Conservation (phyloP, 768 basidiomycete species). For the Tylopilus cervinicoccineus region DNA sequence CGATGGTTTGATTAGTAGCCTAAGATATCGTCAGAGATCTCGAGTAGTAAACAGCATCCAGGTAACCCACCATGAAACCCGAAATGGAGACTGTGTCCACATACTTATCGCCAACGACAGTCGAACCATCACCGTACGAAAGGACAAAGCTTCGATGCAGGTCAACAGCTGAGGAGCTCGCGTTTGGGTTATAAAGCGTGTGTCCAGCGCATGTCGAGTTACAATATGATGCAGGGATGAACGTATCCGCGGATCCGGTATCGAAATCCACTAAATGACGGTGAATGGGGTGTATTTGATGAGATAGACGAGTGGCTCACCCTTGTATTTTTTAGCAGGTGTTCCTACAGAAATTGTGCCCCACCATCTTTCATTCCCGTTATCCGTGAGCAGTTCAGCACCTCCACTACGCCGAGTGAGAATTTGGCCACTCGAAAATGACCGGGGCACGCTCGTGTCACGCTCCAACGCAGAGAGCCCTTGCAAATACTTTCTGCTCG, state of each 20-base stretch:
- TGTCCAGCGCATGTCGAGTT: slow-evolving; percentile 31
- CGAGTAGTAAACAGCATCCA: background rate
- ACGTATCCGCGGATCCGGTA: slow-evolving; percentile 34
- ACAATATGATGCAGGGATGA: slow-evolving; percentile 30
- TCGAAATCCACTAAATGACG: slow-evolving; percentile 28
- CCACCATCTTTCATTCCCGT: slow-evolving; percentile 21
- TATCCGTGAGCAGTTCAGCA: slow-evolving; percentile 12
- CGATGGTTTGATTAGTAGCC: slow-evolving; percentile 22
- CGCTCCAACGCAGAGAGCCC: slow-evolving; percentile 11
- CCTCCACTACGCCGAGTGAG: slow-evolving; percentile 5
- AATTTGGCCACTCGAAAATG: background rate
- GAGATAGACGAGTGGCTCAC: slow-evolving; percentile 7
- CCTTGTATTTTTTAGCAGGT: slow-evolving; percentile 16
- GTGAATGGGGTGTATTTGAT: background rate
- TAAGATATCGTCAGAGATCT: slow-evolving; percentile 13
- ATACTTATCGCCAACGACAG: slow-evolving; percentile 37
- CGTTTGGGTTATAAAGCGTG: slow-evolving; percentile 32
- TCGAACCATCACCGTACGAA: slow-evolving; percentile 42
- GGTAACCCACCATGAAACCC: slow-evolving; percentile 22
- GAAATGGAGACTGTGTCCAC: slow-evolving; percentile 37
- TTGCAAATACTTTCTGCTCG: slow-evolving; percentile 16
- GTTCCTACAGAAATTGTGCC: slow-evolving; percentile 24
- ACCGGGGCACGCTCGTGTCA: background rate
- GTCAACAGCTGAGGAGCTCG: slow-evolving; percentile 28
- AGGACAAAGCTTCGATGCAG: slow-evolving; percentile 30